Evolutionary conservation across 495 filamentous ascomycete genomes (phyloP).

Genomic region (Lasiosphaeria hispida): DNA sequence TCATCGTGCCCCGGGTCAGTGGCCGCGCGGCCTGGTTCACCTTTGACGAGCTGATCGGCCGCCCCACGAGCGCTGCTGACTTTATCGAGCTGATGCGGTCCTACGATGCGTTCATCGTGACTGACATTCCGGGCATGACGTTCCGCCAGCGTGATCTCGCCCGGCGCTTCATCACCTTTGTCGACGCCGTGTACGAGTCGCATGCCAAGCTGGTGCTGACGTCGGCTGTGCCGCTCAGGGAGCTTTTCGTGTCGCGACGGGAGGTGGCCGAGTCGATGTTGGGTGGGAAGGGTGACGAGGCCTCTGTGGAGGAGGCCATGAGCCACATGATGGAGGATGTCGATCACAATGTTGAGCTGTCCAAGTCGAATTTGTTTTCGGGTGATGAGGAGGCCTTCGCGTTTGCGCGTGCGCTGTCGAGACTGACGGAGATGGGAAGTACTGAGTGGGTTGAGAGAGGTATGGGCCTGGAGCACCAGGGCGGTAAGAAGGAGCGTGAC

Average conservation of each 20-base stretch:
- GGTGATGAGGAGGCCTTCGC: conserved; percentile 97
- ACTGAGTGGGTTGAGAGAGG: conserved; percentile 92
- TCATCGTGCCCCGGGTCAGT: conserved; percentile 81
- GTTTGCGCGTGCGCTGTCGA: conserved; percentile 82
- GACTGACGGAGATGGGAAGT: conserved; percentile 89
- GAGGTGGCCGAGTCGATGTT: conserved; percentile 62
- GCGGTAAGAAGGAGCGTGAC: conserved; percentile 60
- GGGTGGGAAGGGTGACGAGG: conserved; percentile 37
- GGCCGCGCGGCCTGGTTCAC: conserved; percentile 85
- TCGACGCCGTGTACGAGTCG: conserved; percentile 87
- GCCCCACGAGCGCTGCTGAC: conserved; percentile 86
- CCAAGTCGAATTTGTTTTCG: conserved; percentile 82
- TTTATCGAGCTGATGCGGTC: conserved; percentile 89
- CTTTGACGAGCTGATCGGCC: conserved; percentile 85
- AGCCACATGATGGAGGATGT: conserved; percentile 91
- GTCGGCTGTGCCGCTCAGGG: conserved; percentile 73
- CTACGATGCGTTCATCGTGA: conserved; percentile 90
- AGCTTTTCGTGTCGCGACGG: conserved; percentile 82
- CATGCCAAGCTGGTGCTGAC: conserved; percentile 95
- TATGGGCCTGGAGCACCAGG: conserved; percentile 58
- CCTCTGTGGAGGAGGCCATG: conserved; percentile 75
- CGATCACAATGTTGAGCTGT: conserved; percentile 82
- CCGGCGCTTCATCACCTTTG: conserved; percentile 91
- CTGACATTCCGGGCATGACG: conserved; percentile 89
- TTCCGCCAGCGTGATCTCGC: conserved; percentile 83